Evolutionary conservation across 768 basidiomycete genomes (phyloP).

Genomic region (Chalciporus sphaerocephalus): DNA sequence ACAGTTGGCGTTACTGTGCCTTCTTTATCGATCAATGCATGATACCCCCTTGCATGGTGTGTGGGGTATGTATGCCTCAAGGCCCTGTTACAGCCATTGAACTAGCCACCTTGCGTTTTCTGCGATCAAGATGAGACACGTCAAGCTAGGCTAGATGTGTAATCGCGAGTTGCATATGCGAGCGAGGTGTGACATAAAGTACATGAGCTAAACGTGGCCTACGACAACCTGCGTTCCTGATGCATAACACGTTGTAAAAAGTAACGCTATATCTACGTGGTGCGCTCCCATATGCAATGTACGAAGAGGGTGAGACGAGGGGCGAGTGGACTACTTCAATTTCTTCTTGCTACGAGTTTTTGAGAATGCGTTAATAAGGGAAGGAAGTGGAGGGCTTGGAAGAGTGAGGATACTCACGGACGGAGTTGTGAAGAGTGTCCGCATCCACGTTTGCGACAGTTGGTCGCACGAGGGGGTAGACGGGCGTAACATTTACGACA

Average conservation of each 20-base stretch:
- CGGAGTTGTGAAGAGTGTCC: slow-evolving; percentile 89
- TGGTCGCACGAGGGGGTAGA: slow-evolving; percentile 97
- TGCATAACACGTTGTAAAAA: slow-evolving; percentile 5
- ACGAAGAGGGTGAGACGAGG: background rate
- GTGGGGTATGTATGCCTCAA: no score
- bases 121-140: background rate
- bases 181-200: slow-evolving; percentile 15
- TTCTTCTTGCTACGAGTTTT: slow-evolving; percentile 84
- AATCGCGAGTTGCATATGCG: slow-evolving; percentile 19
- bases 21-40: background rate
- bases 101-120: no score
- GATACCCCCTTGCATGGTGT: no score
- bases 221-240: background rate
- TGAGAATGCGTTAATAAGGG: background rate
- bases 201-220: slow-evolving; percentile 12
- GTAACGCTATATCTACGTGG: slow-evolving; percentile 11
- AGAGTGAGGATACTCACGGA: slow-evolving; percentile 53
- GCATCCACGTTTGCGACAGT: slow-evolving; percentile 95
- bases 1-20: background rate
- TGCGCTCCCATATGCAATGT: background rate
- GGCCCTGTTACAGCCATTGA: no score
- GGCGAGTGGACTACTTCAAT: slow-evolving; percentile 65
- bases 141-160: background rate
- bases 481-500: slow-evolving; percentile 99
- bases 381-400: background rate